phyloP scores from a whole-genome alignment of 306 rosid genomes.

The Clitoria ternatea region DNA sequence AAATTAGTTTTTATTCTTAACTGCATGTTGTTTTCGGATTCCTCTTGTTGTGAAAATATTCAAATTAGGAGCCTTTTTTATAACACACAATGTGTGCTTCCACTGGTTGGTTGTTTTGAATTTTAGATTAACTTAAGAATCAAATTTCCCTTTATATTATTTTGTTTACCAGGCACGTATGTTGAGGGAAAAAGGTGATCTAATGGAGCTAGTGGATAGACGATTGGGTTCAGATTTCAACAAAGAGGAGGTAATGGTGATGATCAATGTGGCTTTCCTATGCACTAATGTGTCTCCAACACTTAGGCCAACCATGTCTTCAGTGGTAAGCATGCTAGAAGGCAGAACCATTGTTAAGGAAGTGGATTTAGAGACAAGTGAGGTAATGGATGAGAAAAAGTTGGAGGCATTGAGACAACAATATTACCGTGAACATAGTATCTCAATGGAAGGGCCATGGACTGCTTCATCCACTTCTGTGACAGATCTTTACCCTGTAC shows the following conservation, averaged over 20 bases:
- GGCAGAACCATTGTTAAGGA: conserved; percentile 15
- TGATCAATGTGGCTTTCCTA: conserved; percentile 32
- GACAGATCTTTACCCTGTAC: conserved; percentile 19
- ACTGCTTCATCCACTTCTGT: conserved; percentile 25
- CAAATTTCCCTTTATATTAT: neutral
- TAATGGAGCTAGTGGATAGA: conserved; percentile 31
- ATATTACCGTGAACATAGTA: neutral
- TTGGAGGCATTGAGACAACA: conserved; percentile 9
- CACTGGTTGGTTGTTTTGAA: neutral
- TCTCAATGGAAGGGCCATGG: conserved; percentile 14
- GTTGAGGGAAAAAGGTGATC: conserved; percentile 26
- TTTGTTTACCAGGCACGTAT: conserved; percentile 13
- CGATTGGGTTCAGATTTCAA: conserved; percentile 21
- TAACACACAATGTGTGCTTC: no score
- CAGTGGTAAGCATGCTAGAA: conserved; percentile 38
- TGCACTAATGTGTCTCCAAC: conserved; percentile 27
- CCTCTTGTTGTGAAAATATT: neutral
- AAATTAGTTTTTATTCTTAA: no score
- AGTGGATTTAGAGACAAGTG: conserved; percentile 14
- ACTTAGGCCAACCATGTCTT: conserved; percentile 33
- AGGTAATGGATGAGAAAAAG: conserved; percentile 21
- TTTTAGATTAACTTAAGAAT: neutral
- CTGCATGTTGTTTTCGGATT: no score
- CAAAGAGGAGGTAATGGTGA: conserved; percentile 23
- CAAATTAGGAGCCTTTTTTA: neutral